Evolutionary conservation across 345 rosid species (phyloP).

Genomic region (Euphorbia tirucalli): DNA sequence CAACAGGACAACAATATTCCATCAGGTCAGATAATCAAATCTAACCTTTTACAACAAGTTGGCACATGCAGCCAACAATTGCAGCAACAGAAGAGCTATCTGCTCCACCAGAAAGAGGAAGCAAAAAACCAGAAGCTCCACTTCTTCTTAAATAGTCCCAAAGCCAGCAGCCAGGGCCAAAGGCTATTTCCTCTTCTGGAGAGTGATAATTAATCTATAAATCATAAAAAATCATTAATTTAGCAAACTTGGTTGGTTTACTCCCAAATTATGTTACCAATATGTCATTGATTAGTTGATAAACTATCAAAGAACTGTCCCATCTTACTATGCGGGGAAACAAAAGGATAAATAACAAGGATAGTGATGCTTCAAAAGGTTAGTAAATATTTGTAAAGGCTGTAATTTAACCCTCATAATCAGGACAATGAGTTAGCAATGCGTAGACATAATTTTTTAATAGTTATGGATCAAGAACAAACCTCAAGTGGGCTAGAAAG

Average conservation of each 20-base stretch:
- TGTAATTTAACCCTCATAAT: not conserved
- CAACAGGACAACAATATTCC: not conserved
- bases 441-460: not conserved
- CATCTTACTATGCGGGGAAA: not conserved
- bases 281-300: not conserved
- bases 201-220: conserved; percentile 71
- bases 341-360: not conserved
- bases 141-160: conserved; percentile 99
- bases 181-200: conserved; percentile 96
- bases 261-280: not conserved
- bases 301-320: not conserved
- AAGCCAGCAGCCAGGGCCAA: conserved; percentile 96
- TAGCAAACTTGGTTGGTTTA: not conserved
- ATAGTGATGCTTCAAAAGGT: not conserved
- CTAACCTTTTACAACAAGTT: conserved; percentile 88
- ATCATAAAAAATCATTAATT: conserved; percentile 5
- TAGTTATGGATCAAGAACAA: conserved; percentile 5
- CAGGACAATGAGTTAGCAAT: not conserved
- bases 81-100: conserved; percentile 99
- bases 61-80: conserved; percentile 99
- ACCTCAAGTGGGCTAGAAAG: conserved; percentile 84
- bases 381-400: not conserved
- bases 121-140: conserved; percentile 96
- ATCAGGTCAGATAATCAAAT: not conserved
- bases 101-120: conserved; percentile 98